Conservation (phyloP, 352 stramenopile species). For the Peronospora tabacina region DNA sequence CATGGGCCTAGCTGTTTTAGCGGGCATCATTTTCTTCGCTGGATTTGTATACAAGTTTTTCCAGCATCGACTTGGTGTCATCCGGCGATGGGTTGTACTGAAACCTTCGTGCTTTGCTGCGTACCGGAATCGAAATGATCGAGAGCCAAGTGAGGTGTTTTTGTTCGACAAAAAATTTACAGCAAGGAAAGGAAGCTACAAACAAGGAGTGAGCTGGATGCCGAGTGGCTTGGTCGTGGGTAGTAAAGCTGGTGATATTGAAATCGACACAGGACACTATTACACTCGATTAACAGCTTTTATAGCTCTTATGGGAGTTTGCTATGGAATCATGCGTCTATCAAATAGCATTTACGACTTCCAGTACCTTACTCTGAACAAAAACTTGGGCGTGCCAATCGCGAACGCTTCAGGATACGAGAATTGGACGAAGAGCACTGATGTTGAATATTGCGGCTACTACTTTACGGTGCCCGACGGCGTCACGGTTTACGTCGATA, state of each 20-base stretch:
- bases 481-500: constrained; percentile 42
- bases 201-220: constrained; percentile 84
- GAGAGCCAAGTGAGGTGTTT: constrained; percentile 80
- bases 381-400: constrained; percentile 24
- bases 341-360: constrained; percentile 58
- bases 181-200: constrained; percentile 66
- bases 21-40: constrained; percentile 51
- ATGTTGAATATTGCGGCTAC: constrained; percentile 62
- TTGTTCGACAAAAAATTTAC: constrained; percentile 83
- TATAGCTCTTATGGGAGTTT: constrained; percentile 49
- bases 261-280: constrained; percentile 83
- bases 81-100: constrained; percentile 81
- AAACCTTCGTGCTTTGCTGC: constrained; percentile 82
- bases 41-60: constrained; percentile 87
- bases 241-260: constrained; percentile 73
- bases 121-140: constrained; percentile 64
- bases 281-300: constrained; percentile 76
- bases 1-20: constrained; percentile 43
- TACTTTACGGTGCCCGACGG: constrained; percentile 53
- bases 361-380: constrained; percentile 31
- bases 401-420: constrained; percentile 30
- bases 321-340: constrained; percentile 57
- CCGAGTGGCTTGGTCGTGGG: constrained; percentile 73
- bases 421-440: constrained; percentile 35
- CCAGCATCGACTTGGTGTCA: constrained; percentile 73